These are phyloP conservation scores for Penicillium sp. DNA, from an alignment of 2,329 filamentous ascomycete genomes.

Conservation along the genomic window DNA sequence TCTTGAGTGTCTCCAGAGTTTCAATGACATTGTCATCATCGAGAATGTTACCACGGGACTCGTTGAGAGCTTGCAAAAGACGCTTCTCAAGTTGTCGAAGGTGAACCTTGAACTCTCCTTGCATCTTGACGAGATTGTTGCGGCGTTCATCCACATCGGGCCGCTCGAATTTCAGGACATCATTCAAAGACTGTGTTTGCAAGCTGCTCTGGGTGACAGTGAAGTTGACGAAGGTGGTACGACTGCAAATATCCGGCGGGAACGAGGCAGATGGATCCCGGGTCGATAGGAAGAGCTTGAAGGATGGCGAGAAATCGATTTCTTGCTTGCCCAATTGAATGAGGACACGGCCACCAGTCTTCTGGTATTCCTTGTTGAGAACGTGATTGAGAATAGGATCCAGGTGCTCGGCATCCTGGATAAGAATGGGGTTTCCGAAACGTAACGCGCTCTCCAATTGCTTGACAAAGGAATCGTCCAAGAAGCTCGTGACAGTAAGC, in stretches of 20 bases:
- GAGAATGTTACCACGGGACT: constrained; percentile 92
- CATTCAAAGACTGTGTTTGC: constrained; percentile 93
- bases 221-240: constrained; percentile 98
- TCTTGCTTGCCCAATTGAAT: constrained; percentile 98
- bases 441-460: constrained; percentile 92
- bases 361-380: constrained; percentile 98
- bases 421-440: constrained; percentile 96
- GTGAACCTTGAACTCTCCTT: constrained; percentile 98
- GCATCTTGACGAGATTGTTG: constrained; percentile 94
- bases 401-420: constrained; percentile 93
- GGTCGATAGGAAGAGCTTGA: constrained; percentile 90
- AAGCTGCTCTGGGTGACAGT: constrained; percentile 98
- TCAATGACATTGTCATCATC: constrained; percentile 98
- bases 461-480: constrained; percentile 96
- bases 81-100: constrained; percentile 90
- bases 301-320: constrained; percentile 95
- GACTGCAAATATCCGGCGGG: constrained; percentile 91
- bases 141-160: constrained; percentile 94
- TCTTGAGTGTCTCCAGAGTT: constrained; percentile 94
- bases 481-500: constrained; percentile 91
- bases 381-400: constrained; percentile 97
- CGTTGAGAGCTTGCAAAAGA: constrained; percentile 86
- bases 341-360: constrained; percentile 91
- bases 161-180: constrained; percentile 92
- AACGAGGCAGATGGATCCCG: constrained; percentile 93